Evolutionary conservation across 768 basidiomycete species (phyloP).

Genomic region (Amanita polypyramis): DNA sequence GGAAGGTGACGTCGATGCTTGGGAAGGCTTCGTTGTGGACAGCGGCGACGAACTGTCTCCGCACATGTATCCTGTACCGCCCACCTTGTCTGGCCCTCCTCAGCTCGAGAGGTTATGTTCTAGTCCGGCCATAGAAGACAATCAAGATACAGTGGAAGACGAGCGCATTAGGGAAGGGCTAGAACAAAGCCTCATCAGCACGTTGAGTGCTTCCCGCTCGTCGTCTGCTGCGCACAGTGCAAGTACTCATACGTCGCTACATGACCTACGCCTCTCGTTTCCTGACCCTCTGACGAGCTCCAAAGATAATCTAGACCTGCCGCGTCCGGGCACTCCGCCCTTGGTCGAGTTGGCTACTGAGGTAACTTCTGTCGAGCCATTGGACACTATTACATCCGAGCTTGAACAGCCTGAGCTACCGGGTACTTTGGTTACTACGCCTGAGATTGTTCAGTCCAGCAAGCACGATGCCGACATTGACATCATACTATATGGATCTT

Average conservation of each 20-base stretch:
- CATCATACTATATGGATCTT: slow-evolving; percentile 57
- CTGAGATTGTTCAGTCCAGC: slow-evolving; percentile 23
- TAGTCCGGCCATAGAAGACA: slow-evolving; percentile 19
- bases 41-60: slow-evolving; percentile 32
- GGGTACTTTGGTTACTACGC: slow-evolving; percentile 20
- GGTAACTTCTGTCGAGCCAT: slow-evolving; percentile 10
- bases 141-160: slow-evolving; percentile 47
- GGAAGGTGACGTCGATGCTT: slow-evolving; percentile 61
- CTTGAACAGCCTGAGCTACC: slow-evolving; percentile 20
- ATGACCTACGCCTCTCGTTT: slow-evolving; percentile 73
- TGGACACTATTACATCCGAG: slow-evolving; percentile 11
- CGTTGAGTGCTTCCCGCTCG: slow-evolving; percentile 64
- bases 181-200: slow-evolving; percentile 78
- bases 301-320: slow-evolving; percentile 47
- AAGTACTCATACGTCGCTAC: slow-evolving; percentile 49
- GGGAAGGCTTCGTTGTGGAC: slow-evolving; percentile 71
- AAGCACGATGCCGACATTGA: slow-evolving; percentile 35
- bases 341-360: slow-evolving; percentile 15
- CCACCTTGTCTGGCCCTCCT: slow-evolving; percentile 19
- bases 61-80: slow-evolving; percentile 22
- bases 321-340: slow-evolving; percentile 42
- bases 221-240: slow-evolving; percentile 40
- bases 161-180: slow-evolving; percentile 61
- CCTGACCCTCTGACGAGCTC: slow-evolving; percentile 76
- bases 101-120: slow-evolving; percentile 20